A percentile compares a stretch with the other conserved stretches of the same genome.
These are phyloP conservation scores for Scedosporium aurantiacum DNA, from an alignment of 2,329 filamentous ascomycete species.

Conservation along the genomic window DNA sequence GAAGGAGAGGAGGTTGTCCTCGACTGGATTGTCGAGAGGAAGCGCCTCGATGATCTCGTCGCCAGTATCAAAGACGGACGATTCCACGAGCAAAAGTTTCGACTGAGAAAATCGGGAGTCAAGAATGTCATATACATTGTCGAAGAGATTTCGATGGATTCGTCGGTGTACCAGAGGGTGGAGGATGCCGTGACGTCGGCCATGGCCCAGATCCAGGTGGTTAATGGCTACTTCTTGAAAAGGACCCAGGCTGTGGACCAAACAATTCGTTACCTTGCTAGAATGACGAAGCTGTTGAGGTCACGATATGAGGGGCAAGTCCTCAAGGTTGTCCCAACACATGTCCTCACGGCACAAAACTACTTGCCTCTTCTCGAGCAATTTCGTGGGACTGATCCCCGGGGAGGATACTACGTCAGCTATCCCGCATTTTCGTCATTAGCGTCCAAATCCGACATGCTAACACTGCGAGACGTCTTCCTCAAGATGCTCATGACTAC, in stretches of 20 bases:
- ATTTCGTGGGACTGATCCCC: conserved; percentile 40
- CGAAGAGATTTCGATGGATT: conserved; percentile 57
- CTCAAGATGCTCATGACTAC: conserved; percentile 83
- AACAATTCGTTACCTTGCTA: conserved; percentile 62
- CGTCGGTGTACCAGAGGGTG: conserved; percentile 41
- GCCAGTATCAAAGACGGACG: conserved; percentile 71
- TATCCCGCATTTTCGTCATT: conserved; percentile 63
- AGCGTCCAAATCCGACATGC: conserved; percentile 62
- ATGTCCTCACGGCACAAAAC: conserved; percentile 49
- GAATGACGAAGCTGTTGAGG: conserved; percentile 59
- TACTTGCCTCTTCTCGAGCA: conserved; percentile 54
- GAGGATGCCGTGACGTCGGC: conserved; percentile 60
- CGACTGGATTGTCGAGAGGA: conserved; percentile 73
- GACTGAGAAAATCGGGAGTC: conserved; percentile 60
- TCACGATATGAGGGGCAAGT: conserved; percentile 48
- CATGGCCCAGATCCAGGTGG: conserved; percentile 66
- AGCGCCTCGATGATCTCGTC: conserved; percentile 70
- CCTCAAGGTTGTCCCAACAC: conserved; percentile 55
- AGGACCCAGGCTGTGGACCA: conserved; percentile 66
- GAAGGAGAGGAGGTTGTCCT: conserved; percentile 62
- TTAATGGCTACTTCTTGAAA: conserved; percentile 71
- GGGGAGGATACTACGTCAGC: conserved; percentile 46
- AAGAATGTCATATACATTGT: conserved; percentile 69
- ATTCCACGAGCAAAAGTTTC: conserved; percentile 78
- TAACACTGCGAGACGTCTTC: conserved; percentile 64